Conservation (phyloP, 1,284 basidiomycete species). For the Trametes versicolor region DNA sequence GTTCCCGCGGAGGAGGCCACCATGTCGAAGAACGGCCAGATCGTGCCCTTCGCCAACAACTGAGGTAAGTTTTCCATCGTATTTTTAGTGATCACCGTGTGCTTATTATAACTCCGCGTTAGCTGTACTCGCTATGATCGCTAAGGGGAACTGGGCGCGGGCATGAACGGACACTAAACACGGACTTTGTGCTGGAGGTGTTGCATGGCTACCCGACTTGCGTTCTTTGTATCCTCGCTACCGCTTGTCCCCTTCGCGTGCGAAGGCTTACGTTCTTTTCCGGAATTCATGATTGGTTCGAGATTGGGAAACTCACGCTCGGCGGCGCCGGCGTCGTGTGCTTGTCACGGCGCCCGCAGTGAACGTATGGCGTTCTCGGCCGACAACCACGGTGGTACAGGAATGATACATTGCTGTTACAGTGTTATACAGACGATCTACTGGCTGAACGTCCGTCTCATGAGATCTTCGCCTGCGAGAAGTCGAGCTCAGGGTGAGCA, state of each 20-base stretch:
- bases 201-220: conserved; percentile 31
- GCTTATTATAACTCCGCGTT: not conserved
- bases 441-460: conserved; percentile 42
- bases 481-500: conserved; percentile 94
- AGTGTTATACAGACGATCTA: not conserved
- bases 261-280: conserved; percentile 34
- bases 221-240: conserved; percentile 30
- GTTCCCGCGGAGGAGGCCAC: conserved; percentile 47
- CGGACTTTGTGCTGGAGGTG: conserved; percentile 30
- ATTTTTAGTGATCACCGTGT: too few species aligned
- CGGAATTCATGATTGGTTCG: conserved; percentile 38
- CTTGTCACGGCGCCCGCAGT: not conserved
- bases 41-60: conserved; percentile 37
- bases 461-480: conserved; percentile 90
- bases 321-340: not conserved
- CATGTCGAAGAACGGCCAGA: conserved; percentile 36
- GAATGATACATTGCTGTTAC: not conserved
- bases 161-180: conserved; percentile 13
- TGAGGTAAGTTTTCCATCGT: not conserved
- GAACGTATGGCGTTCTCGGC: not conserved
- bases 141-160: conserved; percentile 1
- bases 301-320: conserved; percentile 29
- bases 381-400: conserved; percentile 7
- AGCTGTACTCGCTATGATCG: not conserved
- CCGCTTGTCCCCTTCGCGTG: conserved; percentile 30